Conservation (phyloP, 495 filamentous ascomycete genomes). For the Penicillium chermesinum region DNA sequence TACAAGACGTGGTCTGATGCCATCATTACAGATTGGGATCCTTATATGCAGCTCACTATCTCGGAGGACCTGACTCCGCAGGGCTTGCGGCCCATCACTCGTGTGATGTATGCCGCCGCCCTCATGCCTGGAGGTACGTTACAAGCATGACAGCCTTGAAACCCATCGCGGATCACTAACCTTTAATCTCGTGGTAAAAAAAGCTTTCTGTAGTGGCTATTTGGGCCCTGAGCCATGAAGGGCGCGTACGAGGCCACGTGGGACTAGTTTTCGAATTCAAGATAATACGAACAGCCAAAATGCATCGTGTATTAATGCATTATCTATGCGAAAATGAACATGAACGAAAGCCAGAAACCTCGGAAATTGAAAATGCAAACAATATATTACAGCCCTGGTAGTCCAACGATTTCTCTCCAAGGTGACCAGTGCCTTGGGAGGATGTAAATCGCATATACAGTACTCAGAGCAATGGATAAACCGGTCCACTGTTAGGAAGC, state of each 20-base stretch:
- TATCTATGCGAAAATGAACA: background rate
- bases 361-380: no score
- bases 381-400: conserved; percentile 63
- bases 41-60: conserved; percentile 35
- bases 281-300: background rate
- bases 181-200: background rate
- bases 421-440: conserved; percentile 62
- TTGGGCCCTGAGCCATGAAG: conserved; percentile 2
- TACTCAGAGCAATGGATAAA: conserved; percentile 59
- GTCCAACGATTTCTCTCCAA: conserved; percentile 61
- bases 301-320: background rate
- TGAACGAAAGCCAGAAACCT: no score
- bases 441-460: conserved; percentile 70
- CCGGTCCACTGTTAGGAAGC: conserved; percentile 57
- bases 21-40: conserved; percentile 51
- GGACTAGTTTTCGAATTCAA: background rate
- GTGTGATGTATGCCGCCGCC: conserved; percentile 63
- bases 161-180: background rate
- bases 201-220: conserved; percentile 5
- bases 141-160: no score
- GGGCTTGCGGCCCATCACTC: conserved; percentile 53
- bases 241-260: background rate
- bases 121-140: conserved; percentile 59
- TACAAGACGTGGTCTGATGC: conserved; percentile 36
- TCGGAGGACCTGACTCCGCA: conserved; percentile 32